Percentiles rank a stretch among this genome's conserved stretches.
Evolutionary conservation across 768 basidiomycete species (phyloP).

Genomic region (Tylopilus felleus): DNA sequence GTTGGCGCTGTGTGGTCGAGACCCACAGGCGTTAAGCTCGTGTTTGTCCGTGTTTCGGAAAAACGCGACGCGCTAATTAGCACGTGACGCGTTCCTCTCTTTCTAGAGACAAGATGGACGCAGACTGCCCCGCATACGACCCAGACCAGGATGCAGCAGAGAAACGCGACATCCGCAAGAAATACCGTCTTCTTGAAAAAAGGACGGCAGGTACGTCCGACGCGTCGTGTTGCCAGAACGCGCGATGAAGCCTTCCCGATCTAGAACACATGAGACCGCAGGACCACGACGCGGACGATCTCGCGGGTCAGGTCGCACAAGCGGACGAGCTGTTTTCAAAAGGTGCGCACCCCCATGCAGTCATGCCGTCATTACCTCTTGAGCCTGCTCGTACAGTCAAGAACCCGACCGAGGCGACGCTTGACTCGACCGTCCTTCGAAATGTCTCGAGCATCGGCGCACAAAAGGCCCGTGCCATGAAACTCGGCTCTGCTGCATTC

Average conservation of each 20-base stretch:
- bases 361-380: not conserved
- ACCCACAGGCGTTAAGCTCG: not conserved
- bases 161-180: constrained; percentile 67
- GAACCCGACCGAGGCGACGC: constrained; percentile 82
- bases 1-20: not conserved
- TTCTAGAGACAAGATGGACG: constrained; percentile 15
- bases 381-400: constrained; percentile 46
- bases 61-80: constrained; percentile 23
- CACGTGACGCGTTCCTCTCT: constrained; percentile 12
- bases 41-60: constrained; percentile 22
- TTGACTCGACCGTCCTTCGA: constrained; percentile 82
- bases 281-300: constrained; percentile 53
- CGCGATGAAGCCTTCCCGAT: not conserved
- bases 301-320: constrained; percentile 52
- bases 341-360: constrained; percentile 37
- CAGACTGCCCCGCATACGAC: constrained; percentile 52
- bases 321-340: constrained; percentile 64
- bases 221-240: not conserved
- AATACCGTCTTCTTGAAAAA: constrained; percentile 66
- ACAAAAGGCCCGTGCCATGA: constrained; percentile 88
- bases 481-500: constrained; percentile 82
- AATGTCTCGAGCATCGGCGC: constrained; percentile 76
- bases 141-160: constrained; percentile 84
- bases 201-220: constrained; percentile 55
- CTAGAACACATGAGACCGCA: constrained; percentile 49